These are phyloP conservation scores for Psilocybe subaeruginosa DNA, from an alignment of 768 basidiomycete genomes.

Conservation along the genomic window DNA sequence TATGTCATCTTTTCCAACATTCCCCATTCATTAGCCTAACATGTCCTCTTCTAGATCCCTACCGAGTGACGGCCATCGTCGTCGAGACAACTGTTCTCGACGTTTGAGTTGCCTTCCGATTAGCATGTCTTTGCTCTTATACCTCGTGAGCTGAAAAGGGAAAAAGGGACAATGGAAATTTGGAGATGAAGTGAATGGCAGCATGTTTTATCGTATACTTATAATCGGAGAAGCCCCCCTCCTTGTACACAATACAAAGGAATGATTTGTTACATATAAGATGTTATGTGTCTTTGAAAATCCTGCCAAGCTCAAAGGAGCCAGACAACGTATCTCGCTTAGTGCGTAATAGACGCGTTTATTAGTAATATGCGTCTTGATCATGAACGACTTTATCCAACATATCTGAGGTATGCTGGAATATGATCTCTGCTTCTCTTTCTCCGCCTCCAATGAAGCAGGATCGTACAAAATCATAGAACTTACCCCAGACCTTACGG, in stretches of 20 bases:
- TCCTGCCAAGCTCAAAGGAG: not conserved
- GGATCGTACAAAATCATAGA: conserved; percentile 73
- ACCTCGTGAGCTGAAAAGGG: not conserved
- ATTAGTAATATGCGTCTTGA: conserved; percentile 1
- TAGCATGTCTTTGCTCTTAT: not conserved
- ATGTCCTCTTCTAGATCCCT: conserved; percentile 67
- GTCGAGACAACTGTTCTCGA: conserved; percentile 85
- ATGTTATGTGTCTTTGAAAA: not conserved
- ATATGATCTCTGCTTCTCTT: conserved; percentile 55
- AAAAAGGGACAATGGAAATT: conserved; percentile 7
- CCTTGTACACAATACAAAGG: conserved; percentile 15
- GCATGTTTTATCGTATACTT: conserved; percentile 19
- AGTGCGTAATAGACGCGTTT: not conserved
- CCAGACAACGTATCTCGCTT: not conserved
- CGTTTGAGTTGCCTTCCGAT: conserved; percentile 40
- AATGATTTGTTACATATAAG: conserved; percentile 8
- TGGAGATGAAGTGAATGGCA: conserved; percentile 11
- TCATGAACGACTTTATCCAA: not conserved
- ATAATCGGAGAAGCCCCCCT: conserved; percentile 20
- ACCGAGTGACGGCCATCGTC: conserved; percentile 89
- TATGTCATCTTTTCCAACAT: conserved; percentile 25
- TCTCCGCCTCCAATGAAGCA: conserved; percentile 45
- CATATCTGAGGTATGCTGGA: conserved; percentile 40
- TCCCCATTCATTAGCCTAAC: conserved; percentile 7
- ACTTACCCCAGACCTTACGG: conserved; percentile 69